phyloP scores from a whole-genome alignment of 352 stramenopile species.

The Globisporangium ultimum region DNA sequence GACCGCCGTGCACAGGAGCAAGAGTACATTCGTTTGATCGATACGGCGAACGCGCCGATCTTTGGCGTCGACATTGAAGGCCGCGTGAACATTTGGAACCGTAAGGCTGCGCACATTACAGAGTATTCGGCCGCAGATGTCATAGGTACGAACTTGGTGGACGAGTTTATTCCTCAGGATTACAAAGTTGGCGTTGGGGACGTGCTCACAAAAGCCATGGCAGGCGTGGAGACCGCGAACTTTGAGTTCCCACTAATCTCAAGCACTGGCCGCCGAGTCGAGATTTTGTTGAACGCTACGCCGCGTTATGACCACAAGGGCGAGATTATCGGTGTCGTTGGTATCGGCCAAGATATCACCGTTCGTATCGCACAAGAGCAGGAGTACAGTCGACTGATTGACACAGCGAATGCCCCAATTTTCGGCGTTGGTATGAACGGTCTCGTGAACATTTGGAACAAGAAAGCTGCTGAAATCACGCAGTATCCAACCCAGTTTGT shows the following conservation, averaged over 20 bases:
- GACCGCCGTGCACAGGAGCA: conserved; percentile 82
- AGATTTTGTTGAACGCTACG: conserved; percentile 84
- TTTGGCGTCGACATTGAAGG: conserved; percentile 86
- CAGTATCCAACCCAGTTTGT: conserved; percentile 87
- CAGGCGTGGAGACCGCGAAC: conserved; percentile 68
- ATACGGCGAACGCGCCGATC: conserved; percentile 89
- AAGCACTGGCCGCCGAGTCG: conserved; percentile 64
- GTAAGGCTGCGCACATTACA: conserved; percentile 87
- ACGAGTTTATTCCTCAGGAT: conserved; percentile 87
- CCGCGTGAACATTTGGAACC: conserved; percentile 88
- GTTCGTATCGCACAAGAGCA: conserved; percentile 84
- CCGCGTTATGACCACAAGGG: conserved; percentile 78
- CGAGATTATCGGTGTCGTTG: conserved; percentile 77
- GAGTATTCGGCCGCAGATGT: conserved; percentile 90
- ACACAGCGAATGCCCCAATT: conserved; percentile 87
- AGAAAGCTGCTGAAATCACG: conserved; percentile 87
- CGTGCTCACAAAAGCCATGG: conserved; percentile 62
- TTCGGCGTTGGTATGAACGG: conserved; percentile 80
- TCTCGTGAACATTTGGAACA: conserved; percentile 89
- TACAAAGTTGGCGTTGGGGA: conserved; percentile 54
- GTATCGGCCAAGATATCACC: conserved; percentile 83
- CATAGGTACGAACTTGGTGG: conserved; percentile 80
- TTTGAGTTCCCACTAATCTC: conserved; percentile 89
- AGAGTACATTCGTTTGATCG: conserved; percentile 85
- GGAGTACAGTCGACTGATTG: conserved; percentile 83